phyloP scores from a whole-genome alignment of 768 basidiomycete genomes.

The Trametes elegans region DNA sequence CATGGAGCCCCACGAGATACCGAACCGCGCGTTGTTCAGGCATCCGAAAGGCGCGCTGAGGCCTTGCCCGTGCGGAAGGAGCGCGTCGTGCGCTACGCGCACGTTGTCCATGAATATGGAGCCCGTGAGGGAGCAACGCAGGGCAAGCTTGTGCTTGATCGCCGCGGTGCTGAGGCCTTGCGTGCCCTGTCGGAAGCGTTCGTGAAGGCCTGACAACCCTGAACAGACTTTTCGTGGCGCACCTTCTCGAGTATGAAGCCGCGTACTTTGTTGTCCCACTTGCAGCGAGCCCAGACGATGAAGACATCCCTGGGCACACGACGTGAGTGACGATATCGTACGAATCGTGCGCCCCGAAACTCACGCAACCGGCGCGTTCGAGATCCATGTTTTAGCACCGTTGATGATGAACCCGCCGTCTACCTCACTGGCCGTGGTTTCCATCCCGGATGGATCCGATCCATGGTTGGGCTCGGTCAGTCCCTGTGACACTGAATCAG shows the following conservation, averaged over 20 bases:
- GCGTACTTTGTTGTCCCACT: slow-evolving; percentile 89
- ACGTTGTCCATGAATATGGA: slow-evolving; percentile 94
- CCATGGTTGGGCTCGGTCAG: slow-evolving; percentile 97
- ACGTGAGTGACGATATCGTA: background rate
- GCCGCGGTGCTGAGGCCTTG: slow-evolving; percentile 80
- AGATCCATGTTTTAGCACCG: slow-evolving; percentile 98
- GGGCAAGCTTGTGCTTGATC: slow-evolving; percentile 91
- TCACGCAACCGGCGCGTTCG: slow-evolving; percentile 88
- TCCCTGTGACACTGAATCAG: slow-evolving; percentile 49
- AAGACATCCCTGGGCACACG: slow-evolving; percentile 75
- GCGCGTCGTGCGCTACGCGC: slow-evolving; percentile 63
- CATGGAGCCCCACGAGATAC: slow-evolving; percentile 95
- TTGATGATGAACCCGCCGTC: slow-evolving; percentile 84
- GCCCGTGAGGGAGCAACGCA: slow-evolving; percentile 81
- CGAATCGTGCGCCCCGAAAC: slow-evolving; percentile 22
- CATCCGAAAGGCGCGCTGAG: slow-evolving; percentile 89
- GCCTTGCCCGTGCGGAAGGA: slow-evolving; percentile 77
- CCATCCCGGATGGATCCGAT: slow-evolving; percentile 98
- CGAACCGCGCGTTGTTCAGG: slow-evolving; percentile 85
- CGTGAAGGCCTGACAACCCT: background rate
- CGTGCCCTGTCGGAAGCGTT: slow-evolving; percentile 51
- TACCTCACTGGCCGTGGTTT: slow-evolving; percentile 82
- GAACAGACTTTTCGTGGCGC: slow-evolving; percentile 11
- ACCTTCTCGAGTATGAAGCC: slow-evolving; percentile 93
- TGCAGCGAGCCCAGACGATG: slow-evolving; percentile 91